Conservation (phyloP, 116 monocot genomes). For the Zostera marina region DNA sequence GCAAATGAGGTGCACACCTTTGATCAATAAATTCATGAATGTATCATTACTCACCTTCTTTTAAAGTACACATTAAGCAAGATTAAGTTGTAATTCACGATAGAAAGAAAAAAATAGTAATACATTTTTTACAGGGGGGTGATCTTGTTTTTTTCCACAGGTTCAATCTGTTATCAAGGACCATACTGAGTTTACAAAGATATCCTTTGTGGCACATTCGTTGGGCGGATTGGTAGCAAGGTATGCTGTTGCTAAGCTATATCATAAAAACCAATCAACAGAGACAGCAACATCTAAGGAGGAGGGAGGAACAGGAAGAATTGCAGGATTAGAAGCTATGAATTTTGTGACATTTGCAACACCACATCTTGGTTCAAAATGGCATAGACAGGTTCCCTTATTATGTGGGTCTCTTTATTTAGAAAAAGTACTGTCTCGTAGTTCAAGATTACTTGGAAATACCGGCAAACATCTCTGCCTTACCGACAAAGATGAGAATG, state of each 20-base stretch:
- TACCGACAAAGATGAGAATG: constrained; percentile 53
- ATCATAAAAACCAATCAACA: constrained; percentile 9
- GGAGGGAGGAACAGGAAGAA: constrained; percentile 9
- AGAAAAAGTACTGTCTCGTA: constrained; percentile 40
- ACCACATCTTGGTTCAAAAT: constrained; percentile 53
- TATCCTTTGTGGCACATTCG: constrained; percentile 92
- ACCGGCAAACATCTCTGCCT: constrained; percentile 90
- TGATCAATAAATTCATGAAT: not conserved
- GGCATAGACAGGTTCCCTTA: constrained; percentile 63
- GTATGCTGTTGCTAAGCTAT: constrained; percentile 84
- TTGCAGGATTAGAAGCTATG: constrained; percentile 50
- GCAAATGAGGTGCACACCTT: constrained; percentile 53
- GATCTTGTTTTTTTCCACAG: constrained; percentile 17
- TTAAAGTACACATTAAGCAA: too few species aligned
- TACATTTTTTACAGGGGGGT: too few species aligned
- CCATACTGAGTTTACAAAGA: constrained; percentile 35
- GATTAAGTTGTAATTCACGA: not conserved
- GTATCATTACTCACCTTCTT: not conserved
- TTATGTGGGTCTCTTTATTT: constrained; percentile 68
- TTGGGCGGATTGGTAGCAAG: constrained; percentile 87
- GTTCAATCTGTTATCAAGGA: constrained; percentile 45
- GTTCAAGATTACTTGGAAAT: constrained; percentile 62
- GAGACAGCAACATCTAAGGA: not conserved
- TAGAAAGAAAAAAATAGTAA: too few species aligned
- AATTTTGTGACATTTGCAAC: constrained; percentile 60